These are phyloP conservation scores for Peronospora belbahrii DNA, from an alignment of 352 stramenopile species.

Conservation along the genomic window DNA sequence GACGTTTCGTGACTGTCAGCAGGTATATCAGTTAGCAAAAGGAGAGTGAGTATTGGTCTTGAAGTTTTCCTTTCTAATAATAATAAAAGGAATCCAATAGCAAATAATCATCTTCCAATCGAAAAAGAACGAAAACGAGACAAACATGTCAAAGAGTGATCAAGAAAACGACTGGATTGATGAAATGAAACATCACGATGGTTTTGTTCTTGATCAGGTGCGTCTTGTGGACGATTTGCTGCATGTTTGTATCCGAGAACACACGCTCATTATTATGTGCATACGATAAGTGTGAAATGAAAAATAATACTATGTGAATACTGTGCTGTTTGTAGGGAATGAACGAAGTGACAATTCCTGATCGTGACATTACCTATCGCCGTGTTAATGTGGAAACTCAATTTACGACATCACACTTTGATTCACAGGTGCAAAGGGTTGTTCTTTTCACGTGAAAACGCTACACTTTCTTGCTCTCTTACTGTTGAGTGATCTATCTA, in stretches of 20 bases:
- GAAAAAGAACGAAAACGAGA: constrained; percentile 8
- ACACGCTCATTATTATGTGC: too few relatives aligned
- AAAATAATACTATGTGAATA: too few relatives aligned
- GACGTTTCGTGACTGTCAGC: too few relatives aligned
- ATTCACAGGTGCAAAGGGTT: constrained; percentile 35
- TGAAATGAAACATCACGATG: constrained; percentile 34
- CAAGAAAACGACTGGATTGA: constrained; percentile 64
- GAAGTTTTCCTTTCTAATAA: too few relatives aligned
- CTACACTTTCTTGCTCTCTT: constrained; percentile 1
- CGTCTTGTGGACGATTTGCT: background rate
- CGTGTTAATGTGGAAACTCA: constrained; percentile 41
- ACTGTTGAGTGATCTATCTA: constrained; percentile 1
- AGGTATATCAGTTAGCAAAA: too few relatives aligned
- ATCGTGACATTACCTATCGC: constrained; percentile 59
- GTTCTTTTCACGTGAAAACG: background rate
- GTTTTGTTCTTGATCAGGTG: constrained; percentile 60
- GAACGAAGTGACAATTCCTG: constrained; percentile 32
- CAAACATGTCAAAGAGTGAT: constrained; percentile 45
- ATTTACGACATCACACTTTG: constrained; percentile 53
- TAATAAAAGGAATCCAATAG: too few relatives aligned
- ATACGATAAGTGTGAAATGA: constrained; percentile 17
- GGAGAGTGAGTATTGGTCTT: too few relatives aligned
- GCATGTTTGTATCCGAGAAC: background rate
- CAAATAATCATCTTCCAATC: constrained; percentile 9
- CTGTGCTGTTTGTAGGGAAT: constrained; percentile 37